Conservation (phyloP, 306 rosid species). For the peach (Prunus persica) region DNA sequence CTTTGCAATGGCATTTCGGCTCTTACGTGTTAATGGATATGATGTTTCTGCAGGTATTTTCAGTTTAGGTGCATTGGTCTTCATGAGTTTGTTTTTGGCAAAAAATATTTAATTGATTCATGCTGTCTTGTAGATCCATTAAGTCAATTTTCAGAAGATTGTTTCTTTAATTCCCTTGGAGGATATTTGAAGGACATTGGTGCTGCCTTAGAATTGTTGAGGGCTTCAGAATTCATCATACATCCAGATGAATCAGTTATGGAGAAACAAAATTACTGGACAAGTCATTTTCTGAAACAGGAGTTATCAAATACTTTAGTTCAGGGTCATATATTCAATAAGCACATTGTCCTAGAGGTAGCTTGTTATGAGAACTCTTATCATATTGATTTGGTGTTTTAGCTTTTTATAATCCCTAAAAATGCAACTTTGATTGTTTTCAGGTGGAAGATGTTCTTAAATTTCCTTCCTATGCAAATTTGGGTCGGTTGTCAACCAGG, state of each 20-base stretch:
- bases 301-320: constrained; percentile 21
- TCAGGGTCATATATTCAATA: constrained; percentile 25
- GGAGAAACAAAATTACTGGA: constrained; percentile 51
- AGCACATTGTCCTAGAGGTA: constrained; percentile 57
- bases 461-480: constrained; percentile 51
- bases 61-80: constrained; percentile 20
- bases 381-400: constrained; percentile 2
- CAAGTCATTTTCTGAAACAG: constrained; percentile 49
- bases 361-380: constrained; percentile 8
- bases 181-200: constrained; percentile 65
- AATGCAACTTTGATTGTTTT: constrained; percentile 13
- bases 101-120: not conserved
- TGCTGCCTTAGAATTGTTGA: constrained; percentile 60
- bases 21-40: constrained; percentile 60
- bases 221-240: constrained; percentile 63
- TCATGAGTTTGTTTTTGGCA: constrained; percentile 4
- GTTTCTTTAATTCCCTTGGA: constrained; percentile 57
- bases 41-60: constrained; percentile 62
- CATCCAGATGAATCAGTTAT: constrained; percentile 62
- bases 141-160: constrained; percentile 53
- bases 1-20: constrained; percentile 77
- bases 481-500: constrained; percentile 59
- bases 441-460: constrained; percentile 61
- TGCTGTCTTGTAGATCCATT: constrained; percentile 56
- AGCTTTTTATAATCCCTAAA: not conserved